A percentile compares a stretch with the other conserved stretches of the same genome.
Evolutionary conservation across 805 yeast species (phyloP).

Genomic region (Spathaspora arborariae): DNA sequence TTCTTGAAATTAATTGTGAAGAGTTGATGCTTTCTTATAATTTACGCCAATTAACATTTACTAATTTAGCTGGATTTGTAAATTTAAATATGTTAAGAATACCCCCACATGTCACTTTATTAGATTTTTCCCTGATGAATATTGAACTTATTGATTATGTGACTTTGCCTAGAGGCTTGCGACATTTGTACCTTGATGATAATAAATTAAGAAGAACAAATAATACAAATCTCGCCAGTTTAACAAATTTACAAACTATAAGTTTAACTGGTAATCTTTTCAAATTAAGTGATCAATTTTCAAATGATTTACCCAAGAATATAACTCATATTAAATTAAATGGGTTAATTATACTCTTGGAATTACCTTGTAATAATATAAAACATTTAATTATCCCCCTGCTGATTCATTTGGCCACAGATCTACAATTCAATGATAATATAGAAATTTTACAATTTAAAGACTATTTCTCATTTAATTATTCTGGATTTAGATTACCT

Average conservation of each 20-base stretch:
- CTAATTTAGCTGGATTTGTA: conserved; percentile 4
- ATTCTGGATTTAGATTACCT: neutral
- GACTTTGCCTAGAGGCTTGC: neutral
- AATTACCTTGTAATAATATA: conserved; percentile 2
- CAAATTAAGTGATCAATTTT: conserved; percentile 1
- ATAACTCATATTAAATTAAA: neutral
- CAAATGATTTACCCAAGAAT: conserved; percentile 2
- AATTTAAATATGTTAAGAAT: neutral
- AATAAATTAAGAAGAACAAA: neutral
- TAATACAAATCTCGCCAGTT: neutral
- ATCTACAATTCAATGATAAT: conserved; percentile 1
- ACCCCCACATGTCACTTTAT: neutral
- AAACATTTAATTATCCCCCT: neutral
- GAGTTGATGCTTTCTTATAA: neutral
- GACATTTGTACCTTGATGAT: conserved; percentile 3
- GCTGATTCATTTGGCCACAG: neutral
- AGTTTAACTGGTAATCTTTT: conserved; percentile 2
- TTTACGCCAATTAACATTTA: neutral
- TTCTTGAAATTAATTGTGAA: conserved; percentile 1
- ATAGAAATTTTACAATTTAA: neutral
- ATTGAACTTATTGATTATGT: conserved; percentile 3
- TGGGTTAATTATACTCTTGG: neutral
- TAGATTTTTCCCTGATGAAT: conserved; percentile 4
- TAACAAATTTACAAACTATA: neutral
- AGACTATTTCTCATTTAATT: conserved; percentile 2